These are phyloP conservation scores for Neobulgaria alba DNA, from an alignment of 2,329 filamentous ascomycete genomes.

Conservation along the genomic window DNA sequence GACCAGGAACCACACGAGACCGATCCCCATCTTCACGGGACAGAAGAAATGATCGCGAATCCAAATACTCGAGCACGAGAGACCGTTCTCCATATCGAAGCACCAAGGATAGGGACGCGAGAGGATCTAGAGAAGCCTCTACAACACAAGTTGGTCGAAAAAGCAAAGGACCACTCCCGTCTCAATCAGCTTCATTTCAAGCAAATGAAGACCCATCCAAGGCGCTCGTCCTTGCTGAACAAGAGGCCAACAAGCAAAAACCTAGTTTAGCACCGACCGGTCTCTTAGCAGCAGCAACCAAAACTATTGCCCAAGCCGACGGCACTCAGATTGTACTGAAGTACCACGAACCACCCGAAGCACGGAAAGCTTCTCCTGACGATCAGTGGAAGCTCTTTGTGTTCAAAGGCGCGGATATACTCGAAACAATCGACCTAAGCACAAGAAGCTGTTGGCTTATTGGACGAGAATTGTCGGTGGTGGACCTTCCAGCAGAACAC, in stretches of 20 bases:
- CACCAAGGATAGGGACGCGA: slow-evolving; percentile 12
- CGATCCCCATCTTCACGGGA: background rate
- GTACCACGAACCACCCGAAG: slow-evolving; percentile 92
- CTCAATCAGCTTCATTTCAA: slow-evolving; percentile 52
- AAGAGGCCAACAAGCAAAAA: slow-evolving; percentile 62
- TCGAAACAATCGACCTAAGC: slow-evolving; percentile 74
- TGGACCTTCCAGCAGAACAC: slow-evolving; percentile 78
- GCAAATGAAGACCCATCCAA: slow-evolving; percentile 36
- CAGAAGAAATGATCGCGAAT: slow-evolving; percentile 8
- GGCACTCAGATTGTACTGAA: slow-evolving; percentile 76
- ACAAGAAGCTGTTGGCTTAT: slow-evolving; percentile 83
- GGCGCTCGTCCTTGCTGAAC: slow-evolving; percentile 27
- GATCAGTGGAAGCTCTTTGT: slow-evolving; percentile 86
- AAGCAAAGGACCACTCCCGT: slow-evolving; percentile 44
- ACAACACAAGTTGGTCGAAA: slow-evolving; percentile 19
- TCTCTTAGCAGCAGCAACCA: slow-evolving; percentile 78
- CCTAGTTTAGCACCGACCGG: slow-evolving; percentile 80
- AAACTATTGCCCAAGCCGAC: slow-evolving; percentile 61
- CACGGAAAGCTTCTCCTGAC: slow-evolving; percentile 72
- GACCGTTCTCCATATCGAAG: slow-evolving; percentile 21
- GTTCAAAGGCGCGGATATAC: slow-evolving; percentile 74
- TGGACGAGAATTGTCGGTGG: slow-evolving; percentile 70
- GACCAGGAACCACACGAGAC: background rate
- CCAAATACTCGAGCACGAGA: slow-evolving; percentile 19
- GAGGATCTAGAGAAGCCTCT: slow-evolving; percentile 17